Base-by-base conservation (phyloP, 805 yeast species). In the Spathaspora hagerdaliae region DNA sequence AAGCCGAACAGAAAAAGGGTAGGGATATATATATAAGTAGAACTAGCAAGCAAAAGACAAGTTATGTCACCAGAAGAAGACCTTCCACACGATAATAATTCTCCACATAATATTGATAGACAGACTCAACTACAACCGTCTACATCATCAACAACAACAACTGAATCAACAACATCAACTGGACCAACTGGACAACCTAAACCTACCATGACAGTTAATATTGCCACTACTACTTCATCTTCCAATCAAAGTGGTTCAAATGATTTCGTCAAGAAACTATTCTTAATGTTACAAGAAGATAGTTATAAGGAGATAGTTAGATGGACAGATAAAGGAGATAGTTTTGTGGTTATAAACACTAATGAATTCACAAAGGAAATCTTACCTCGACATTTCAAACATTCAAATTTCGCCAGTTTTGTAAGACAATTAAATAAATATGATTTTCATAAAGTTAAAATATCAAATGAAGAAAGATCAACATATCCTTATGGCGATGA, bases 401-500 rank as follows among this genome's bases (percentile, higher is more conserved):
- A 94, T 67, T 85, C 87, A 49, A 92, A 94, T 62, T 91, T 94
- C 67, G 95, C 98, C 15, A 83, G 94, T 31, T 94, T 94, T 74
- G 98, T 94, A 12, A 81, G 99, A 39, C 99, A 94, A 63, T 74
- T 94, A 57, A 94, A 94, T 74, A 94, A 94, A 66, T 94, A 94
- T 61, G 99, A 92, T 65, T 94, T 94, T 72, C 99, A 94, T 73
- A 94, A 94, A 68, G 96, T 94, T 38, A 87, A 92, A 60, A 74
- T 81, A 39, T 71, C 86, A 36, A 78, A 74, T 47, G 90, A 82
- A 53, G 86, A 80, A 49, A 77, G 76, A 55, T 60, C 58, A 48
- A 57, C 51, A 41, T 66, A 73, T 48, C 80, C 81, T 47, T 82
- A 82, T 56, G 87, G 90, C 35, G 89, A 83, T 46, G 81, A 84